These are phyloP conservation scores for Fusarium longipes DNA, from an alignment of 2,329 filamentous ascomycete genomes.

Conservation along the genomic window DNA sequence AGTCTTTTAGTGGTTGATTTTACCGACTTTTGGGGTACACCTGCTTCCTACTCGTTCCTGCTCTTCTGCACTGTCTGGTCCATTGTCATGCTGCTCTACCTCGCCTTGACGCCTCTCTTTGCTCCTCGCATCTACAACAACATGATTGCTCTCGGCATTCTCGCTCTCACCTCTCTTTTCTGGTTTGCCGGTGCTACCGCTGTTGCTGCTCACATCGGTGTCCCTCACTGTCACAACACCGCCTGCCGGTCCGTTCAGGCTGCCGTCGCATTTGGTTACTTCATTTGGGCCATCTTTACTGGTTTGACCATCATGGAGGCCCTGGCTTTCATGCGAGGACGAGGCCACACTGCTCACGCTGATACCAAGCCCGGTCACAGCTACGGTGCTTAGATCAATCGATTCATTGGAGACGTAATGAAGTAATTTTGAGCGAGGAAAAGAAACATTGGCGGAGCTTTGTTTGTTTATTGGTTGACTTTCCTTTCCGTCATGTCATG, in stretches of 20 bases:
- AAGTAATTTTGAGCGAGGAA: background rate
- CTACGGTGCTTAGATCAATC: conserved; percentile 29
- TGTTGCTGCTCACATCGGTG: conserved; percentile 72
- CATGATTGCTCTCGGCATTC: conserved; percentile 73
- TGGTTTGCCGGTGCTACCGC: conserved; percentile 92
- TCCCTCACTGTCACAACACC: conserved; percentile 62
- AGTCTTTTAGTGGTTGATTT: conserved; percentile 49
- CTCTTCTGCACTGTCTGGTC: conserved; percentile 85
- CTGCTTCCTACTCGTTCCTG: conserved; percentile 77
- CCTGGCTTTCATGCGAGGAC: conserved; percentile 57
- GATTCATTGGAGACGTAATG: background rate
- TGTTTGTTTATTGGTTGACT: conserved; percentile 3
- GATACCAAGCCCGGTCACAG: conserved; percentile 45
- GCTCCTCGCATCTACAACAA: conserved; percentile 70
- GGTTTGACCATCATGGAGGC: conserved; percentile 61
- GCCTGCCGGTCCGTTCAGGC: conserved; percentile 72
- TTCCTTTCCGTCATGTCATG: conserved; percentile 14
- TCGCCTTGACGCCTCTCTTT: conserved; percentile 74
- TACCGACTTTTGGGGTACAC: conserved; percentile 53
- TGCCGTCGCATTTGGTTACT: conserved; percentile 73
- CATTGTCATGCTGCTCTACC: conserved; percentile 75
- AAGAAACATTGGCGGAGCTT: conserved; percentile 1
- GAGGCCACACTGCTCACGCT: conserved; percentile 49
- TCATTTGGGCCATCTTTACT: conserved; percentile 67
- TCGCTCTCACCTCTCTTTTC: conserved; percentile 82